Base-by-base conservation (phyloP, 257 asterid genomes). In the Rauvolfia tetraphylla region DNA sequence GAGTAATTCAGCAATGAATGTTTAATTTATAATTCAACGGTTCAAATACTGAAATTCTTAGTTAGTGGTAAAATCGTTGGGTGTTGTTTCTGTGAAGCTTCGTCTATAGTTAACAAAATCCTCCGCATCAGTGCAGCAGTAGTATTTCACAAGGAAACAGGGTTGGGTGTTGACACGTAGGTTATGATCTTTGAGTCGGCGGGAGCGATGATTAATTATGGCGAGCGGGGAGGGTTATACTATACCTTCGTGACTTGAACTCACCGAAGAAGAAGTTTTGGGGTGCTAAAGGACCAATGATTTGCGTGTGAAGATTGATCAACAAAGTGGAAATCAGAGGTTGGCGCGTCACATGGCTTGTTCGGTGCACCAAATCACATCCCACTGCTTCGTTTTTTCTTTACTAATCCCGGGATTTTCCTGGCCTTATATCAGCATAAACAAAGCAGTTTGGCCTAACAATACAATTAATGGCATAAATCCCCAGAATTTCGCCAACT, bases 331-430 rank as follows among this genome's bases (percentile, higher is more conserved):
- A 31, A 61, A 54, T 41, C 29, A 29, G 73, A 66, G 83, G 87
- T 84, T 84, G 90, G 86, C 83, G 86, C 83, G 23, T 83, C 96
- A 88, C 93, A 79, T 87, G 93, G 88, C 56, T 46, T 84, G 87
- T 87, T 83, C 17, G 44, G 66, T 66, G 42, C 65, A 67, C 78
- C 70, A 20, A 13, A 33, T 33, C 51, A 36, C 49, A 6, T 7
- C 5, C 0, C 9, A 20, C 70, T 31, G 46, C 1, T 46, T 46
- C 59, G 4, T 14, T 31, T 51, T 31, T 51, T 22, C 69, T 44
- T 6, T 68, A 36, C 25, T 36, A 34, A n/a, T 41, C 36, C 33
- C 17, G 73, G 17, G 9, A 11, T 39, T 67, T 38, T 67, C 33
- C 49, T 22, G 15, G 39, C 6, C 46, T 56, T 54, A 39, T 46